Evolutionary conservation across 495 filamentous ascomycete species (phyloP), one percentile per base, ranked within the genome.

Genomic region (Penicillium fimorum): DNA sequence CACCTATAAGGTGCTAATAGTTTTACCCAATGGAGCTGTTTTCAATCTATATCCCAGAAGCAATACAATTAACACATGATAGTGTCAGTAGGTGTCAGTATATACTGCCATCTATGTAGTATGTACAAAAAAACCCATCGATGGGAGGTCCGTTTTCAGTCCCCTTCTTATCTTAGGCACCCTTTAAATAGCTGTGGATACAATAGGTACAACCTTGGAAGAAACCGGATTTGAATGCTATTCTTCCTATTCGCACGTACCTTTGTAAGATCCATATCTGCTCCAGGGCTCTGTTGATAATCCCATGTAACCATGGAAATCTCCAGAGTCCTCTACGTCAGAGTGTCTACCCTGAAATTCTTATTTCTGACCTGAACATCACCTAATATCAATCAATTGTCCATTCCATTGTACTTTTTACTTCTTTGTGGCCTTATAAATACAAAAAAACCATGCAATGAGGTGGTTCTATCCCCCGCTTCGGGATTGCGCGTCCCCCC

Each of bases 391-490:
- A n/a, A n/a, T 38, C 35, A 3, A 17, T 38, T 38, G 35, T 38
- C 15, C 35, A 8, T 38, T 17, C 32, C 32, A 6, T 38, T 38
- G 35, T 13, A 17, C 7, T 29, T 30, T 22, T 22, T 22, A 22
- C 22, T 9, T 30, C 20, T n/a, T n/a, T n/a, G n/a, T n/a, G n/a
- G 5, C 24, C 17, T 2, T 38, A 37, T 12, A 37, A 42, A 18
- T 37, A 37, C 30, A n/a, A 27, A 27, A 27, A 27, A 5, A n/a
- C n/a, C 25, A 62, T 62, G 56, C 58, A 44, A 37, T 56, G 60
- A 47, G 24, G 17, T 20, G 37, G 38, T 22, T 29, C 18, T n/a
- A 29, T 38, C 20, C 32, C 20, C 9, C 60, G 51, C 30, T 40
- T 5, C 27, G 25, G 27, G 25, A 30, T 47, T 32, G 9, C 4